Conservation (phyloP, 225 moss, liverwort and hornwort species). For the Thuidium tamariscinum region DNA sequence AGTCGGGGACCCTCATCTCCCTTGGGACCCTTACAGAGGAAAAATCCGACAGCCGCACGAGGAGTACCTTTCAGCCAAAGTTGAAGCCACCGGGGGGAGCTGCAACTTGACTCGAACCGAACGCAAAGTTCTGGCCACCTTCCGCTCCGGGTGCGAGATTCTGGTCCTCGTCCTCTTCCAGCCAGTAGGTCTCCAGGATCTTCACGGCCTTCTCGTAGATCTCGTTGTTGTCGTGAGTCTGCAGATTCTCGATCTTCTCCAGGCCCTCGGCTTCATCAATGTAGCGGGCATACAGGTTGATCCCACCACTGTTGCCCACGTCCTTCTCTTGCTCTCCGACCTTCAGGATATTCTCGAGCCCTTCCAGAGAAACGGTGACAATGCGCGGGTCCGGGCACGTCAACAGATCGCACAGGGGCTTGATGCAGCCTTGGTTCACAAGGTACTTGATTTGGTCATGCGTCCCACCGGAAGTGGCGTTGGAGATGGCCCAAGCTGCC, state of each 20-base stretch:
- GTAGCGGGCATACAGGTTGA: slow-evolving; percentile 70
- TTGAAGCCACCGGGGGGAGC: slow-evolving; percentile 82
- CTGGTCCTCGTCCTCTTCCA: slow-evolving; percentile 91
- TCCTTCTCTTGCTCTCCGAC: slow-evolving; percentile 95
- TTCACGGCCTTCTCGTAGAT: slow-evolving; percentile 97
- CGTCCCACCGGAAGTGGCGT: slow-evolving; percentile 90
- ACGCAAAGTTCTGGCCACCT: slow-evolving; percentile 51
- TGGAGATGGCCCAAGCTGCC: slow-evolving; percentile 95
- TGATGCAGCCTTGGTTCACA: slow-evolving; percentile 88
- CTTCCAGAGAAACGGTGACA: slow-evolving; percentile 83
- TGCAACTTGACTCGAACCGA: slow-evolving; percentile 59
- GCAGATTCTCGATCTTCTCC: slow-evolving; percentile 89
- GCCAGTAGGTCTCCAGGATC: slow-evolving; percentile 88
- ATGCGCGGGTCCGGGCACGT: slow-evolving; percentile 88
- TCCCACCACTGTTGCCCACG: slow-evolving; percentile 44
- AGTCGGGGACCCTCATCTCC: background rate
- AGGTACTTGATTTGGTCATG: slow-evolving; percentile 97
- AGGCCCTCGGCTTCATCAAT: slow-evolving; percentile 94
- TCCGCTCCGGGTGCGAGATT: slow-evolving; percentile 24
- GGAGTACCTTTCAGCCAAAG: slow-evolving; percentile 59
- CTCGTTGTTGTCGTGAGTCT: slow-evolving; percentile 93
- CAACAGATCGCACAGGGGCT: slow-evolving; percentile 83
- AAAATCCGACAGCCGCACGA: no score
- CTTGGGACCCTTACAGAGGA: no score
- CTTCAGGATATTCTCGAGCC: slow-evolving; percentile 86